Evolutionary conservation across 176 grass and related monocot genomes (phyloP).

Genomic region (Lolium rigidum): DNA sequence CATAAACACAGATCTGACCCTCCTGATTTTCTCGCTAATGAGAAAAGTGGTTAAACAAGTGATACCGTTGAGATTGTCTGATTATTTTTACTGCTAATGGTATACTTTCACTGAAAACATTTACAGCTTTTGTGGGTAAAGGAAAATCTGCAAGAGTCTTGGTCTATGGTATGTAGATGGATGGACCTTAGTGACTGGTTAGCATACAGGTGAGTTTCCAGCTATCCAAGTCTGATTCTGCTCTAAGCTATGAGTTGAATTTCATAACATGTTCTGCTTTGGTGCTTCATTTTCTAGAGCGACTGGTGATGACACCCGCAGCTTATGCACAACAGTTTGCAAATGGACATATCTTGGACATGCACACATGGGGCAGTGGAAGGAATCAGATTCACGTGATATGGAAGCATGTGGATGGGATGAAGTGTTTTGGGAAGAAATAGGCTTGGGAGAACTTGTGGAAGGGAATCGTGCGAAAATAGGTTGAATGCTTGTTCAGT

Average conservation of each 20-base stretch:
- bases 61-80: slow-evolving; percentile 17
- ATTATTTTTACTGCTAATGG: background rate
- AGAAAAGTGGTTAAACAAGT: slow-evolving; percentile 9
- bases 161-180: slow-evolving; percentile 92
- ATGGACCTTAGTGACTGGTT: slow-evolving; percentile 99
- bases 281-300: slow-evolving; percentile 64
- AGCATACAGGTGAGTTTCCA: slow-evolving; percentile 77
- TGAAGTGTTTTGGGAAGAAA: slow-evolving; percentile 95
- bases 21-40: background rate
- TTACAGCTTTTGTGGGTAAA: slow-evolving; percentile 96
- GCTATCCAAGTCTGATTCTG: slow-evolving; percentile 20
- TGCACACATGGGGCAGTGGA: slow-evolving; percentile 79
- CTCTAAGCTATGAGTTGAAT: background rate
- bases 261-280: slow-evolving; percentile 24
- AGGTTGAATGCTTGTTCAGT: slow-evolving; percentile 52
- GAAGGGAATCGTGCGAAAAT: slow-evolving; percentile 88
- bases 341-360: slow-evolving; percentile 97
- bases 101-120: slow-evolving; percentile 19
- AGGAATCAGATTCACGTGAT: slow-evolving; percentile 68
- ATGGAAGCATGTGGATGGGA: slow-evolving; percentile 99
- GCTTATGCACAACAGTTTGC: slow-evolving; percentile 96
- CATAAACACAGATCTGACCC: background rate
- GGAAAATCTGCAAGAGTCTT: slow-evolving; percentile 93
- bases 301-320: slow-evolving; percentile 93
- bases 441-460: slow-evolving; percentile 83